Evolutionary conservation across 257 asterid genomes (phyloP).

Genomic region (Euphrasia confusa): DNA sequence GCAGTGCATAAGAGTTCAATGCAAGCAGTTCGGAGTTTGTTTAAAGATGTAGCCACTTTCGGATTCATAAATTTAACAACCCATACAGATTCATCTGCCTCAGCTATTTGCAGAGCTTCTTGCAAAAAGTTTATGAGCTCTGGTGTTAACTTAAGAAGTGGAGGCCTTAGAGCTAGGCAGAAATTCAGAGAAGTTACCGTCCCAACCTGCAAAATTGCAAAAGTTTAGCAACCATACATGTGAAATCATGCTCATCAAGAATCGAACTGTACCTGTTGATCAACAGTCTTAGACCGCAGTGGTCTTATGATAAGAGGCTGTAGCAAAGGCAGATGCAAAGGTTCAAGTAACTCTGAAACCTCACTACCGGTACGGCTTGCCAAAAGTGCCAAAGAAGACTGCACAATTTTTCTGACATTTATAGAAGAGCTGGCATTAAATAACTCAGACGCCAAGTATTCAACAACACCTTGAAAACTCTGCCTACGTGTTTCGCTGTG

Average conservation of each 20-base stretch:
- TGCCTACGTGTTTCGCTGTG: slow-evolving; percentile 90
- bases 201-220: slow-evolving; percentile 68
- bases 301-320: slow-evolving; percentile 94
- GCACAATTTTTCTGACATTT: slow-evolving; percentile 87
- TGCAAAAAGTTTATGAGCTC: slow-evolving; percentile 88
- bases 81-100: slow-evolving; percentile 91
- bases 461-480: slow-evolving; percentile 96
- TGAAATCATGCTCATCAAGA: slow-evolving; percentile 21
- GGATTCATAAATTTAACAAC: slow-evolving; percentile 89
- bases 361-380: slow-evolving; percentile 99
- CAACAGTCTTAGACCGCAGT: slow-evolving; percentile 89
- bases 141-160: slow-evolving; percentile 89
- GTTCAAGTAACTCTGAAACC: slow-evolving; percentile 97
- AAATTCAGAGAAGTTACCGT: slow-evolving; percentile 93
- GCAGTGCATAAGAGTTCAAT: slow-evolving; percentile 98
- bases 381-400: slow-evolving; percentile 95
- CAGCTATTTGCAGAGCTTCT: slow-evolving; percentile 98
- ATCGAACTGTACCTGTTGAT: slow-evolving; percentile 74
- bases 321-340: slow-evolving; percentile 83
- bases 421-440: slow-evolving; percentile 84
- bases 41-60: slow-evolving; percentile 78
- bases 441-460: slow-evolving; percentile 85
- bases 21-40: slow-evolving; percentile 93
- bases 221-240: slow-evolving; percentile 25
- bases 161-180: slow-evolving; percentile 98